Conservation (phyloP, 2,329 filamentous ascomycete species). For the Tolypocladium amazonense region DNA sequence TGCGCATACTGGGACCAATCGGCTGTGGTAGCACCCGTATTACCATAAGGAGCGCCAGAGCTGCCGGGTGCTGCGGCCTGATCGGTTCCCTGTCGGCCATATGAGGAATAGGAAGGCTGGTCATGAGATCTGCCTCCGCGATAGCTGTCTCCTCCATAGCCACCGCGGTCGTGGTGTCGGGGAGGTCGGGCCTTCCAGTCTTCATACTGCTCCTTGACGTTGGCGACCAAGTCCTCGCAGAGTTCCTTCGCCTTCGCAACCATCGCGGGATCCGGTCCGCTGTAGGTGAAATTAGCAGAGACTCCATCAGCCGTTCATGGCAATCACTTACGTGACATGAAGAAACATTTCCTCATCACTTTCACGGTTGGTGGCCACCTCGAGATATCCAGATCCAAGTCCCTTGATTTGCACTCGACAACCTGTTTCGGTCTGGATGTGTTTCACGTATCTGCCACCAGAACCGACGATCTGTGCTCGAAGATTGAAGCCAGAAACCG, state of each 20-base stretch:
- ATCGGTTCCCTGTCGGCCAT: constrained; percentile 18
- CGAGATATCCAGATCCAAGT: constrained; percentile 86
- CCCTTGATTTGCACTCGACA: constrained; percentile 98
- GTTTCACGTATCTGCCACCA: constrained; percentile 91
- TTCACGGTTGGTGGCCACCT: constrained; percentile 76
- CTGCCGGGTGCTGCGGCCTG: constrained; percentile 21
- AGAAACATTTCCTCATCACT: constrained; percentile 96
- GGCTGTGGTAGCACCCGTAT: constrained; percentile 14
- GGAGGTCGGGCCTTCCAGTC: constrained; percentile 77
- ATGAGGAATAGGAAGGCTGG: constrained; percentile 17
- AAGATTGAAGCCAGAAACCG: constrained; percentile 88
- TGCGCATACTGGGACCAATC: constrained; percentile 6
- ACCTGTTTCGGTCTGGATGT: constrained; percentile 90
- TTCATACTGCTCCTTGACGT: constrained; percentile 84
- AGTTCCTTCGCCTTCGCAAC: constrained; percentile 81
- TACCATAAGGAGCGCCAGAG: constrained; percentile 19
- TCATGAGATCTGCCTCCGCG: constrained; percentile 14
- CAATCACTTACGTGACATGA: constrained; percentile 69
- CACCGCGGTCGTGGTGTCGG: constrained; percentile 43
- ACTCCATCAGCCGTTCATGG: not conserved
- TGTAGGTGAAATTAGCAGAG: constrained; percentile 23
- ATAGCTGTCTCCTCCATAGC: constrained; percentile 18
- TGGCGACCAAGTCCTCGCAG: constrained; percentile 76
- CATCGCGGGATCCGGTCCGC: constrained; percentile 77
- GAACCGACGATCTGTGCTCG: constrained; percentile 93